Percentiles rank a stretch among this genome's conserved stretches.
Conservation (phyloP, 257 asterid genomes). For the Solanum sparsipilum region DNA sequence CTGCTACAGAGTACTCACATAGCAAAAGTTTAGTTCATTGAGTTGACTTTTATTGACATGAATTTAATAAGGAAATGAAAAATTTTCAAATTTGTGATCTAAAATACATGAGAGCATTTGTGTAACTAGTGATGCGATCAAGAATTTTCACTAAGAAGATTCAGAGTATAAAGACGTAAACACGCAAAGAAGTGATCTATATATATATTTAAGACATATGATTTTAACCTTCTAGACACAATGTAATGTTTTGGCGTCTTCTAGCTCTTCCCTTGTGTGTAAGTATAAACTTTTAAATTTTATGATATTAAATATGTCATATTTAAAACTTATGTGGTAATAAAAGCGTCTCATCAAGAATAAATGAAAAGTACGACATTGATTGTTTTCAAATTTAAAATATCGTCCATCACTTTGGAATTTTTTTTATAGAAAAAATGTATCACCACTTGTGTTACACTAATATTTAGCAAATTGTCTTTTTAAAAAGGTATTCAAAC, state of each 20-base stretch:
- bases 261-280: background rate
- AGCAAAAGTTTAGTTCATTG: background rate
- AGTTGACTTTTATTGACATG: background rate
- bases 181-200: background rate
- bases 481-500: background rate
- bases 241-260: background rate
- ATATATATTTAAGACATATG: background rate
- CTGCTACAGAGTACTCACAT: background rate
- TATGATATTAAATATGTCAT: background rate
- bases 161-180: background rate
- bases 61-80: background rate
- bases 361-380: background rate
- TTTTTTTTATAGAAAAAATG: too few species aligned
- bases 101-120: background rate
- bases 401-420: background rate
- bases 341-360: accelerated
- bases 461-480: background rate
- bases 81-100: background rate
- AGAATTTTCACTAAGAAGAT: background rate
- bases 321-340: background rate
- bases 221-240: background rate
- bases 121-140: background rate
- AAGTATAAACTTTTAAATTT: background rate
- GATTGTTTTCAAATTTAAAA: background rate
- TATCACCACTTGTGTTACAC: background rate